Evolutionary conservation across 345 rosid species (phyloP).

Genomic region (Durio zibethinus): DNA sequence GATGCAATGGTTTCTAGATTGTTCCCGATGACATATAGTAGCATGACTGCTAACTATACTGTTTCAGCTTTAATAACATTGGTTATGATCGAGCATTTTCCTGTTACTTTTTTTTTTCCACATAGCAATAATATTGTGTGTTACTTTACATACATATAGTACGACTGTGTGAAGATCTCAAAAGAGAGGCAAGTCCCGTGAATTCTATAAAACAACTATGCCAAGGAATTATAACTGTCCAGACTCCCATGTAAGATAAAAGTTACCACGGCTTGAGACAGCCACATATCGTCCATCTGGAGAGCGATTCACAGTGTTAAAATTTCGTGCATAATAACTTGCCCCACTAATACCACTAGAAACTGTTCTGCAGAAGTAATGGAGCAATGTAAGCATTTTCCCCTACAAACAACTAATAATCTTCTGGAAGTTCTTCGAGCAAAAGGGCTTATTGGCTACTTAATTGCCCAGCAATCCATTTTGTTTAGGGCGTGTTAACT

Average conservation of each 20-base stretch:
- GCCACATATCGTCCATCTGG: conserved; percentile 94
- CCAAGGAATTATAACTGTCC: conserved; percentile 61
- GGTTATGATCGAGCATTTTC: background rate
- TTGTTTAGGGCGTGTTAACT: background rate
- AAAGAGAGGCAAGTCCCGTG: background rate
- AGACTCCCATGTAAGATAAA: conserved; percentile 95
- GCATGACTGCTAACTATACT: background rate
- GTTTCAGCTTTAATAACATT: background rate
- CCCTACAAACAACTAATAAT: background rate
- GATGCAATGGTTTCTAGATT: background rate
- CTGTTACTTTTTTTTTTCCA: background rate
- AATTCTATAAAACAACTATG: background rate
- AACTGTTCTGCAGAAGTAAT: conserved; percentile 82
- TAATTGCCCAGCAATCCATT: background rate
- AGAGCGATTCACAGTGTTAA: conserved; percentile 88
- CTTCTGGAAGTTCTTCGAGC: background rate
- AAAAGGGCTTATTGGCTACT: background rate
- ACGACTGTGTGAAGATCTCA: background rate
- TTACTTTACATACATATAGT: background rate
- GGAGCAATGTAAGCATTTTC: conserved; percentile 30
- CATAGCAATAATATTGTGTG: background rate
- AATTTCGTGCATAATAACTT: conserved; percentile 91
- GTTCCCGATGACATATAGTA: background rate
- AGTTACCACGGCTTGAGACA: conserved; percentile 97
- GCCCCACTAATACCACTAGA: conserved; percentile 99